A percentile compares a stretch with the other conserved stretches of the same genome.
Conservation (phyloP, 768 basidiomycete genomes). For the Boletus sp. region DNA sequence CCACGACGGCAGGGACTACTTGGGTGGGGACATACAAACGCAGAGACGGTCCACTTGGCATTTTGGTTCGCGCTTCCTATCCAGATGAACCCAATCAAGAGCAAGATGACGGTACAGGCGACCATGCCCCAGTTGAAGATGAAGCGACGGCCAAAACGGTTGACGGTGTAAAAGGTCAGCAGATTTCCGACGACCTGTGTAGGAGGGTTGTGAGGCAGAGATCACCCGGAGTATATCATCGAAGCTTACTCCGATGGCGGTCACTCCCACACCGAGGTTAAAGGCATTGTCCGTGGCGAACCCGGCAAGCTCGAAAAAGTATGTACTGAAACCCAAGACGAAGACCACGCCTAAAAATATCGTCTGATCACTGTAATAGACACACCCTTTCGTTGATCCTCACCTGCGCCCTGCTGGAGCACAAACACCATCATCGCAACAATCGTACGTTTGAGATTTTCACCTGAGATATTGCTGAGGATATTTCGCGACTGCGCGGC, state of each 20-base stretch:
- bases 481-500: no score
- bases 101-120: constrained; percentile 18
- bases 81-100: constrained; percentile 30
- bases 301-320: constrained; percentile 37
- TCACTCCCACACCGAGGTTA: constrained; percentile 29
- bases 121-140: constrained; percentile 30
- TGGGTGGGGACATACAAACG: constrained; percentile 14
- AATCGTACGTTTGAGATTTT: constrained; percentile 24
- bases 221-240: background rate
- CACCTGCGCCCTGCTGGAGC: constrained; percentile 26
- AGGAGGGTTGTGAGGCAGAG: background rate
- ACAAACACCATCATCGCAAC: constrained; percentile 33
- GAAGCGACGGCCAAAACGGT: constrained; percentile 23
- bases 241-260: constrained; percentile 24
- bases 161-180: constrained; percentile 24
- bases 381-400: background rate
- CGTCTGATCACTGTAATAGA: background rate
- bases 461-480: constrained; percentile 6
- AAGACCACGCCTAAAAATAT: constrained; percentile 23
- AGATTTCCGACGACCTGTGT: constrained; percentile 26
- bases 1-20: background rate
- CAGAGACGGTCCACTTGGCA: constrained; percentile 23
- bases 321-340: constrained; percentile 28
- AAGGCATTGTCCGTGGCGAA: constrained; percentile 29
- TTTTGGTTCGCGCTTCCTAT: constrained; percentile 8